Evolutionary conservation across 768 basidiomycete genomes (phyloP), one percentile per base, ranked within the genome.

Genomic region (Hemileccinum rubropunctum): DNA sequence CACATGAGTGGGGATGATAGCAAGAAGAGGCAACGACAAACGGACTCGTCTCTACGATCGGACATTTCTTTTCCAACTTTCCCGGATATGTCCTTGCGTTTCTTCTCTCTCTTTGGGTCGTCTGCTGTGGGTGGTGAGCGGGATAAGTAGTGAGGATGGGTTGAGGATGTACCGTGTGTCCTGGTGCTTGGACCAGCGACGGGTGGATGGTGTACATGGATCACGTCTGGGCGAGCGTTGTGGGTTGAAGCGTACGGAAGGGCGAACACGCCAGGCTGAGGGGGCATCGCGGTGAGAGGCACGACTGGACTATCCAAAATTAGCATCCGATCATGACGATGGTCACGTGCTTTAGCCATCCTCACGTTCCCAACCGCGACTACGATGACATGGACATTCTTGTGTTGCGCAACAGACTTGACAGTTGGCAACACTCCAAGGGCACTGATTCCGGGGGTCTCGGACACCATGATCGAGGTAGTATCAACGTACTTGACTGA

Each of bases 1-100:
- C n/a, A 20, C 21, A 38, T 62, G 49, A 64, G 59, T 7, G 45
- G 12, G 41, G 34, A 34, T 32, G 53, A 41, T 34, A 39, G 42
- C 45, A 52, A 33, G n/a, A 20, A 40, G 50, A 47, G 15, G 14
- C 12, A 21, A 30, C 15, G 45, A n/a, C 5, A 27, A 4, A 74
- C 80, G 62, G 60, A 88, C 88, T 89, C 87, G 64, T 89, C 87
- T 58, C 85, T 72, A 51, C 86, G 75, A 67, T 91, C 88, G 61
- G 66, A 76, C 72, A 86, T 78, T 57, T 90, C 88, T 64, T 84
- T 88, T 20, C 81, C 81, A 26, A 86, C 64, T 71, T 82, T 86
- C 46, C 82, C 80, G n/a, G 81, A 76, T 27, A 84, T 63, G 47
- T 90, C 87, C 60, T 81, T 84, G 53, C 83, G 73, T 66, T 81